Evolutionary conservation across 1,139 yeast species (phyloP), one percentile per base, ranked within the genome.

Genomic region (Candida tropicalis): DNA sequence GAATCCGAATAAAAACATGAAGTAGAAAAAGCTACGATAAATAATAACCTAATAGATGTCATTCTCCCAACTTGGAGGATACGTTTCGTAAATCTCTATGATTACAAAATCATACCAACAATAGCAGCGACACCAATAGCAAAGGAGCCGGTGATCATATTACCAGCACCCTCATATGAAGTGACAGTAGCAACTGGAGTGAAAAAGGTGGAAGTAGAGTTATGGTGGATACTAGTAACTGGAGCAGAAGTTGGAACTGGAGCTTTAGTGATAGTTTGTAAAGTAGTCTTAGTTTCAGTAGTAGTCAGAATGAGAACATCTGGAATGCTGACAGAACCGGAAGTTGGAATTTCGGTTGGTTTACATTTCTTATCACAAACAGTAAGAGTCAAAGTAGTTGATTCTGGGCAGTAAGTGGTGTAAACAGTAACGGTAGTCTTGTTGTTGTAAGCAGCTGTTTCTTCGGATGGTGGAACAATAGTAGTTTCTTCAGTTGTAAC

Each of bases 371-470:
- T 24, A 8, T 42, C 40, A 41, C 48, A 45, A 29, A 45, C 36
- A 22, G 48, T 45, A 31, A 42, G 13, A 18, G 48, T 45, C 29
- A 45, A 39, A 11, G 48, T 45, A 25, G 51, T 43, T 27, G 47
- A 39, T 40, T 38, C 47, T 29, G 50, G 43, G 23, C 46, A 42
- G 36, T 40, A 42, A 18, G 46, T 45, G 28, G 44, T 38, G 40
- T 15, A 42, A 8, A 37, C 41, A 23, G 47, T 44, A 12, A 44
- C 46, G 17, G 40, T 31, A 5, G 39, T 36, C 22, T 27, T 28
- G 26, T 36, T 36, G 11, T n/a, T 9, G 31, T 36, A 27, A 27
- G 13, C 20, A 8, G 34, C 26, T 7, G 31, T 25, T 20, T 18
- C 33, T 16, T 29, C 12, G 4, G 22, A 7, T 9, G 33, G 9